Conservation (phyloP, 129 eudicot species). For the Gnaphalium uliginosum region DNA sequence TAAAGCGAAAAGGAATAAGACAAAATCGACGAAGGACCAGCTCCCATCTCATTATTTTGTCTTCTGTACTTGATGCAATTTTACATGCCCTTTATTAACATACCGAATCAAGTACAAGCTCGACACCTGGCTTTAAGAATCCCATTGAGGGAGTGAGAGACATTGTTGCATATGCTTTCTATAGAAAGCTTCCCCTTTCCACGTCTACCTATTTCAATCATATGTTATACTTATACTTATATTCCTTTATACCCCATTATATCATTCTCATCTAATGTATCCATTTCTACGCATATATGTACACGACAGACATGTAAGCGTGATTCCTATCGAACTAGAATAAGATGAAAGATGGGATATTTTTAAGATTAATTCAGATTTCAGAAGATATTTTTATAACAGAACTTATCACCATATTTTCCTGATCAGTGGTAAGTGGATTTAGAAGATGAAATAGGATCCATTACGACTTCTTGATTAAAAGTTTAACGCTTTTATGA, state of each 20-base stretch:
- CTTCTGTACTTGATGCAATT: slow-evolving; percentile 22
- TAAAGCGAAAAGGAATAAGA: slow-evolving; percentile 27
- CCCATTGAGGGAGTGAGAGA: neutral
- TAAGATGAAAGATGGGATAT: neutral
- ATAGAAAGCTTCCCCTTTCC: slow-evolving; percentile 23
- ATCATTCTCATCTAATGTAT: slow-evolving; percentile 15
- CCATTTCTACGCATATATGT: neutral
- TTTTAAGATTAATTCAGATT: neutral
- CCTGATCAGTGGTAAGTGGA: no score
- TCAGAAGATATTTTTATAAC: neutral
- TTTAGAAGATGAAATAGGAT: neutral
- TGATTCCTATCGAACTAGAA: neutral
- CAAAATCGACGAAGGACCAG: slow-evolving; percentile 23
- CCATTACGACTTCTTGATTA: slow-evolving; percentile 3
- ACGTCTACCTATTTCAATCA: slow-evolving; percentile 20
- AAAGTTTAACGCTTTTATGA: neutral
- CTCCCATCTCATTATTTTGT: slow-evolving; percentile 16
- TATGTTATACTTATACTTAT: slow-evolving; percentile 11
- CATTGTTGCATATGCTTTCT: slow-evolving; percentile 22
- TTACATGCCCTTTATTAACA: slow-evolving; percentile 2
- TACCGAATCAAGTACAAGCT: slow-evolving; percentile 9
- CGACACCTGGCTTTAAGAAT: slow-evolving; percentile 33
- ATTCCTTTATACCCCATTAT: slow-evolving; percentile 29
- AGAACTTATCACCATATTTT: neutral
- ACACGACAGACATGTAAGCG: neutral